phyloP scores from a whole-genome alignment of 225 moss, liverwort and hornwort species.

The Polytrichum formosum region DNA sequence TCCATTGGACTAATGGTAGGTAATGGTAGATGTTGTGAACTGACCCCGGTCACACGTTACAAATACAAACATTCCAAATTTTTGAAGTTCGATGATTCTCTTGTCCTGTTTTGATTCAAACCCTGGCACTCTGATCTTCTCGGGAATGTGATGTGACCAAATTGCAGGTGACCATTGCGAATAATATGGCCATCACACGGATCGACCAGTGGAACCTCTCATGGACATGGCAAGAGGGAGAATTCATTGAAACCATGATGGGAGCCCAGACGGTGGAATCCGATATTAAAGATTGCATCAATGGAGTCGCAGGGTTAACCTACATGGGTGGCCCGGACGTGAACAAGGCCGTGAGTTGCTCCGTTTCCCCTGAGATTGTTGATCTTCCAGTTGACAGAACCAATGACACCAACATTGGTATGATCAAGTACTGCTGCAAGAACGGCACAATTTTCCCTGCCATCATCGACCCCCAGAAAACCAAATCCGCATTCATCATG shows the following conservation, averaged over 20 bases:
- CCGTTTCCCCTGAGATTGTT: constrained; percentile 47
- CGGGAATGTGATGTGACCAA: not conserved
- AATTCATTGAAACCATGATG: constrained; percentile 62
- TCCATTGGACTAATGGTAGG: too few relatives aligned
- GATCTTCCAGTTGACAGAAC: constrained; percentile 55
- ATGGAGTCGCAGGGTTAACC: constrained; percentile 46
- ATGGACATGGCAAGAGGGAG: constrained; percentile 69
- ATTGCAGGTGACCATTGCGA: constrained; percentile 57
- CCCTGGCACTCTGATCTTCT: too few relatives aligned
- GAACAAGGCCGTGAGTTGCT: constrained; percentile 67
- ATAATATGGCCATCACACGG: constrained; percentile 56
- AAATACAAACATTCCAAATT: too few relatives aligned
- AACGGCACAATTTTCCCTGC: constrained; percentile 80
- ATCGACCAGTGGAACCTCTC: constrained; percentile 85
- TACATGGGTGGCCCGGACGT: constrained; percentile 55
- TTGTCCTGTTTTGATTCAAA: too few relatives aligned
- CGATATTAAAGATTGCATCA: constrained; percentile 46
- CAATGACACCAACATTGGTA: constrained; percentile 42
- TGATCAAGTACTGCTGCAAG: constrained; percentile 70
- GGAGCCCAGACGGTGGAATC: constrained; percentile 63
- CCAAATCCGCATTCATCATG: constrained; percentile 59
- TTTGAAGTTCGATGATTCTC: too few relatives aligned
- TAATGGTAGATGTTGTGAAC: too few relatives aligned
- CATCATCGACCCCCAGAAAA: constrained; percentile 63
- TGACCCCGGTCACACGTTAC: too few relatives aligned